phyloP scores from a whole-genome alignment of 1,284 basidiomycete genomes.

The Vanrija humicola region DNA sequence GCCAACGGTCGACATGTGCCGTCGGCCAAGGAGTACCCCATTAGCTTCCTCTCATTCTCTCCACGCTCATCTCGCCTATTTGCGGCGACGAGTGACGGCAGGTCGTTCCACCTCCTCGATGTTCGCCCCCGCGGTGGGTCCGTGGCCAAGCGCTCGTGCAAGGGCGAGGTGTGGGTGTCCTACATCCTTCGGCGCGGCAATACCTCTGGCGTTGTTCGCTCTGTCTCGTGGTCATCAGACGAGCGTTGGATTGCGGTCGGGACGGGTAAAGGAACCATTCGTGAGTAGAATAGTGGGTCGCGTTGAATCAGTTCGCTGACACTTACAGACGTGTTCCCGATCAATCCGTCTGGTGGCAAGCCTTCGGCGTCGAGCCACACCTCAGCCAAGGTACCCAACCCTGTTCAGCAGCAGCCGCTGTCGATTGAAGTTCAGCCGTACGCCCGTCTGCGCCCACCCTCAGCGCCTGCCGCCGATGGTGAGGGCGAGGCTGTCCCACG shows the following conservation, averaged over 20 bases:
- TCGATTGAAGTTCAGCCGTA: constrained; percentile 59
- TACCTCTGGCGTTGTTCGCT: constrained; percentile 62
- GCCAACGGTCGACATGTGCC: neutral
- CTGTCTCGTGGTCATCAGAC: constrained; percentile 57
- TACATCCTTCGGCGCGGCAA: constrained; percentile 69
- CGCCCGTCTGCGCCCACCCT: constrained; percentile 52
- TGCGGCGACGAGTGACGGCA: constrained; percentile 60
- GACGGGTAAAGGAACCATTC: constrained; percentile 53
- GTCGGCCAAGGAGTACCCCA: constrained; percentile 44
- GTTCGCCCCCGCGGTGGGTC: constrained; percentile 29
- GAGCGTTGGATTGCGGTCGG: constrained; percentile 68
- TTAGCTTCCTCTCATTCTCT: constrained; percentile 59
- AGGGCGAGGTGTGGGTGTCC: constrained; percentile 57
- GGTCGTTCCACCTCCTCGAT: constrained; percentile 59
- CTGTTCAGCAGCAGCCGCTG: constrained; percentile 54
- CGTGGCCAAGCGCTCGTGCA: neutral
- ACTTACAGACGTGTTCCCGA: constrained; percentile 65
- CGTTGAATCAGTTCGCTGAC: constrained; percentile 26
- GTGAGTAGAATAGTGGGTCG: constrained; percentile 28
- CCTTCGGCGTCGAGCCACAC: constrained; percentile 64
- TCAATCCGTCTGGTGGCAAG: constrained; percentile 69
- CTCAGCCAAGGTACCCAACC: constrained; percentile 58
- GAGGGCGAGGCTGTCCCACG: neutral
- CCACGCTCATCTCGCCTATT: constrained; percentile 59
- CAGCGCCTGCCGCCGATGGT: neutral